Percentiles rank a stretch among this genome's conserved stretches.
Conservation (phyloP, 192 early-diverging fungal genomes). For the Coemansia sp. region DNA sequence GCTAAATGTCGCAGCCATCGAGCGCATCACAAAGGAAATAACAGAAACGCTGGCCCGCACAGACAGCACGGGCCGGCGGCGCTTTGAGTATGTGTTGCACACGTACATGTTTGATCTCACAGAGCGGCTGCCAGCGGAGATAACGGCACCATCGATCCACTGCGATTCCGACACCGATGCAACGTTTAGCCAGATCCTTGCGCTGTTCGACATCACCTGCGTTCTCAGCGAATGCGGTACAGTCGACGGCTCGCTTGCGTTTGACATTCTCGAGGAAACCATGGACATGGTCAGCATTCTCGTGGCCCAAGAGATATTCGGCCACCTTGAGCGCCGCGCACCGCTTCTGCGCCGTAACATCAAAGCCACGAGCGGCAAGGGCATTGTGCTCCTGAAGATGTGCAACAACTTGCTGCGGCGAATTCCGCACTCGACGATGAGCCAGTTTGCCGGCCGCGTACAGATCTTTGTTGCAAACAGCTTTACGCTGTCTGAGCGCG, state of each 20-base stretch:
- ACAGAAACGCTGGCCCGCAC: background rate
- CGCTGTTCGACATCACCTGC: conserved; percentile 30
- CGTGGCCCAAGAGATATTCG: conserved; percentile 26
- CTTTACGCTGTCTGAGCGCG: conserved; percentile 83
- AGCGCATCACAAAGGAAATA: conserved; percentile 4
- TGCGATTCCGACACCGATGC: background rate
- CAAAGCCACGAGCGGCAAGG: conserved; percentile 77
- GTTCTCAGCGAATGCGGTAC: conserved; percentile 26
- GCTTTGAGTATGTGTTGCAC: conserved; percentile 38
- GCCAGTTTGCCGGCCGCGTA: conserved; percentile 82
- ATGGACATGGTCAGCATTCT: conserved; percentile 43
- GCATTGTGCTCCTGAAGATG: conserved; percentile 73
- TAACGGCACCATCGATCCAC: background rate
- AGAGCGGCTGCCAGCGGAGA: conserved; percentile 17
- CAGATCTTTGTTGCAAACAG: conserved; percentile 82
- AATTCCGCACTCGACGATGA: conserved; percentile 80
- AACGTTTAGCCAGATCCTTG: conserved; percentile 6
- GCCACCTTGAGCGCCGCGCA: conserved; percentile 40
- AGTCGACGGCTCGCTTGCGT: conserved; percentile 30
- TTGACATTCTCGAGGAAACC: conserved; percentile 38
- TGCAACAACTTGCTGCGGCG: conserved; percentile 90
- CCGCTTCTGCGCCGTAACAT: conserved; percentile 57
- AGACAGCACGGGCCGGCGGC: conserved; percentile 6
- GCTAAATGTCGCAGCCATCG: conserved; percentile 4
- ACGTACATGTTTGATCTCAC: conserved; percentile 26